Base-by-base conservation (phyloP, 2,329 filamentous ascomycete genomes). In the Clarireedia paspali region DNA sequence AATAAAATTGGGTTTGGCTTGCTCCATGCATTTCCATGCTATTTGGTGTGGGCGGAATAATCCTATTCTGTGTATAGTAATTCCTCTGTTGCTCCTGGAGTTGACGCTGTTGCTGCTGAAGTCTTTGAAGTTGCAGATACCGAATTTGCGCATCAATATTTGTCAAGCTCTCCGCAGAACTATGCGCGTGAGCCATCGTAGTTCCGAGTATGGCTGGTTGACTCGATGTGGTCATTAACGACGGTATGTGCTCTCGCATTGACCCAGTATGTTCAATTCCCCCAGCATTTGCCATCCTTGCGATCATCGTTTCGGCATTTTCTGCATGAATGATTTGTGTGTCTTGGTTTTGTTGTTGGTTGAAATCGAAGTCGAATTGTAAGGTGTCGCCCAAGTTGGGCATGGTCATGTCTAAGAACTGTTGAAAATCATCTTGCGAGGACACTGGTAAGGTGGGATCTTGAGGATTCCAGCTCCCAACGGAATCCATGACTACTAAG, bases 31-130 rank as follows among this genome's bases (percentile, higher is more conserved):
- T 81, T 66, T 92, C 88, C 26, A 90, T 77, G 68, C 89, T 92
- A 68, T 88, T 89, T 0, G 89, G 89, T 14, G 89, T 94, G 2
- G 88, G 88, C 5, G 89, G 89, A 6, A 90, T 81, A 52, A 87
- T 83, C 57, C 79, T 76, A 60, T 77, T 78, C 57, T 80, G 76
- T 7, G 73, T 69, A 64, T 79, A 84, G 65, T 77, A 81, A 54
- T 77, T 77, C 24, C 61, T 60, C 48, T 67, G 78, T 59, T 84
- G 80, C 64, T 85, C 80, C 47, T 67, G 63, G 12, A 69, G 53
- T 49, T 66, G 62, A 17, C 65, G 63, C 53, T 69, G 63, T 66
- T 84, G 80, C 61, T 83, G 78, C 30, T 84, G 77, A 50, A 82
- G 70, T 66, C 79, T 81, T 69, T 85, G 82, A 62, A 84, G 80